Conservation (phyloP, 164 flowering plant species). For the Liriodendron chinense region DNA sequence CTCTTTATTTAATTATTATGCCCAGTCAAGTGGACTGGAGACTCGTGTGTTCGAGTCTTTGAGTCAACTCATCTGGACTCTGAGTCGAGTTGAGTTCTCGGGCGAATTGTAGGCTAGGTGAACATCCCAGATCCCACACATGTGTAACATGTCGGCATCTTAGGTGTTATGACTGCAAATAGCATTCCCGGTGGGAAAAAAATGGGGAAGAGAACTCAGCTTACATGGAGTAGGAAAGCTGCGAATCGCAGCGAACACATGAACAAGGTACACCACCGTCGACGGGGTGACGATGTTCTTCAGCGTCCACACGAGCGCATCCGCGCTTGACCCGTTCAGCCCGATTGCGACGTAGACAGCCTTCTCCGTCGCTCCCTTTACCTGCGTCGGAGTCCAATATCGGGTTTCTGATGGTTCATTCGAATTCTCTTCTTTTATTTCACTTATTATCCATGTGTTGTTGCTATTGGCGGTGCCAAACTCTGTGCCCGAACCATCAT, state of each 20-base stretch:
- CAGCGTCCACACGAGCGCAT: constrained; percentile 23
- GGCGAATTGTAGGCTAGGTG: too few species aligned
- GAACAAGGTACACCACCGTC: constrained; percentile 17
- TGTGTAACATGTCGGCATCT: too few species aligned
- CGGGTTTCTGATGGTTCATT: neutral
- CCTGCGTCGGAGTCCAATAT: neutral
- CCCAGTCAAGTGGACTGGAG: too few species aligned
- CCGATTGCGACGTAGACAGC: constrained; percentile 20
- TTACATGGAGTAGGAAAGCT: constrained; percentile 22
- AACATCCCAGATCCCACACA: too few species aligned
- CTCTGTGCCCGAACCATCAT: too few species aligned
- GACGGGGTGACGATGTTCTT: constrained; percentile 9
- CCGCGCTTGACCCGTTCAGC: constrained; percentile 18
- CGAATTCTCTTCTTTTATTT: constrained; percentile 17
- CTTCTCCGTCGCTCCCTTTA: neutral
- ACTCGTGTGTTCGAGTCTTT: too few species aligned
- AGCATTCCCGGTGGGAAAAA: neutral
- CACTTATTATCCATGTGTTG: neutral
- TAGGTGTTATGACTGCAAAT: too few species aligned
- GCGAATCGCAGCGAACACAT: constrained; percentile 20
- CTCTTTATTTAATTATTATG: too few species aligned
- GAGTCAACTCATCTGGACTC: too few species aligned
- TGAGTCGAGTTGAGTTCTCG: too few species aligned
- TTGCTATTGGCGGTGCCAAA: too few species aligned
- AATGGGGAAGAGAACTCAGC: neutral